These are phyloP conservation scores for Sporothrix sp. DNA, from an alignment of 2,329 filamentous ascomycete species.

Conservation along the genomic window DNA sequence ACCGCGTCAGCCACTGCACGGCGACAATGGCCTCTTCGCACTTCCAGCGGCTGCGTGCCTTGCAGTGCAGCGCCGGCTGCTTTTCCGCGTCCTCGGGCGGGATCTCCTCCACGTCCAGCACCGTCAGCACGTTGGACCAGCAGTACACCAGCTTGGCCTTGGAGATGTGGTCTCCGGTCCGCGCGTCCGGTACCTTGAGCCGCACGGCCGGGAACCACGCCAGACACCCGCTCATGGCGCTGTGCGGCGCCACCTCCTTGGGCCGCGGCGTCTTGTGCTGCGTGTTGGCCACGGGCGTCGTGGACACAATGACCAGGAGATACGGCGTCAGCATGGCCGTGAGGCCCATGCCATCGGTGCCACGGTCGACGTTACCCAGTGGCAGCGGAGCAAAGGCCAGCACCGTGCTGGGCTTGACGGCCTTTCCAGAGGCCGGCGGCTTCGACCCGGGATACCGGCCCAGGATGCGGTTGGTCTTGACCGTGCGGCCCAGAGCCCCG, in stretches of 20 bases:
- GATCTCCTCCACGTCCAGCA: constrained; percentile 76
- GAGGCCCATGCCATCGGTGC: constrained; percentile 78
- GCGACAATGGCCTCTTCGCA: constrained; percentile 93
- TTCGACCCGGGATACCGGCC: constrained; percentile 76
- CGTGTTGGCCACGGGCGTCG: constrained; percentile 89
- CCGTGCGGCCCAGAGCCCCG: constrained; percentile 70
- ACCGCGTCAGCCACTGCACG: constrained; percentile 92
- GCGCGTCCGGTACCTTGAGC: constrained; percentile 64
- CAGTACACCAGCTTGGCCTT: constrained; percentile 90
- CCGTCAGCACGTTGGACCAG: constrained; percentile 95
- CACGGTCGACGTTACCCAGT: constrained; percentile 82
- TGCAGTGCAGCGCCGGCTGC: constrained; percentile 69
- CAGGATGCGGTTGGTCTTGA: constrained; percentile 83
- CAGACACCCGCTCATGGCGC: constrained; percentile 83
- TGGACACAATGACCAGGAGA: constrained; percentile 91
- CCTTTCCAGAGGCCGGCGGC: constrained; percentile 41
- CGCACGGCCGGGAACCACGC: constrained; percentile 97
- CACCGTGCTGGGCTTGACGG: constrained; percentile 85
- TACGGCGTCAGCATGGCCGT: constrained; percentile 96
- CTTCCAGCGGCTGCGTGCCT: constrained; percentile 77
- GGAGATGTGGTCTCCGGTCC: constrained; percentile 58
- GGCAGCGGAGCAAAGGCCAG: constrained; percentile 85
- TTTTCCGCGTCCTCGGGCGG: constrained; percentile 59
- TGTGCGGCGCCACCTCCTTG: constrained; percentile 82
- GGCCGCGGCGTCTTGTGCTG: constrained; percentile 89